Evolutionary conservation across 2,329 filamentous ascomycete species (phyloP).

Genomic region (Cytospora schulzeri): DNA sequence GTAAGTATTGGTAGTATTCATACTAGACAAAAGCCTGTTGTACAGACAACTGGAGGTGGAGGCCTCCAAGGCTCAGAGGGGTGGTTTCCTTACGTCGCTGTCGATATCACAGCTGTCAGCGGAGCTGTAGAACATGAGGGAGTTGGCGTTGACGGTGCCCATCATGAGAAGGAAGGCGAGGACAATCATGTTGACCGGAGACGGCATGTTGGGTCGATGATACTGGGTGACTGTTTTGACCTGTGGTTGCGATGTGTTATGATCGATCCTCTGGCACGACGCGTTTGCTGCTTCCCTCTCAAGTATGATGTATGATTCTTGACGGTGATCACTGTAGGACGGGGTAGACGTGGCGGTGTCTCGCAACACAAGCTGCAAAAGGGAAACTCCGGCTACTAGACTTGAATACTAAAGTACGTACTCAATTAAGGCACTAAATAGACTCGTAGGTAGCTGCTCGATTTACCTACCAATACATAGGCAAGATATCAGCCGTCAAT

Average conservation of each 20-base stretch:
- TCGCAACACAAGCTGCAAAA: too few species aligned
- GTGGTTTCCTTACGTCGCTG: neutral
- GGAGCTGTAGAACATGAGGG: constrained; percentile 1
- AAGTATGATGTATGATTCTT: neutral
- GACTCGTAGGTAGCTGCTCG: too few species aligned
- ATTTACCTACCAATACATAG: too few species aligned
- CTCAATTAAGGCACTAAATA: too few species aligned
- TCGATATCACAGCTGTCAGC: neutral
- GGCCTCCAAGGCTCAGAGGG: neutral
- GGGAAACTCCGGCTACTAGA: too few species aligned
- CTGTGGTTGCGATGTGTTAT: neutral
- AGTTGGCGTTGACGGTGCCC: neutral
- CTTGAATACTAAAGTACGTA: too few species aligned
- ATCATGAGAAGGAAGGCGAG: neutral
- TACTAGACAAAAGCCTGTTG: neutral
- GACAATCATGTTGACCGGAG: neutral
- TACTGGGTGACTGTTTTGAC: neutral
- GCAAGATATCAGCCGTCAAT: too few species aligned
- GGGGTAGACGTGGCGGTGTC: too few species aligned
- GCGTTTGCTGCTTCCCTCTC: neutral
- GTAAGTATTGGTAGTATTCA: neutral
- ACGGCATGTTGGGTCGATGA: neutral
- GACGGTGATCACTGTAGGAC: too few species aligned
- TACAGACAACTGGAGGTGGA: neutral
- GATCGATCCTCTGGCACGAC: neutral